Evolutionary conservation across 1,284 basidiomycete species (phyloP).

Genomic region (Amylostereum chailletii): DNA sequence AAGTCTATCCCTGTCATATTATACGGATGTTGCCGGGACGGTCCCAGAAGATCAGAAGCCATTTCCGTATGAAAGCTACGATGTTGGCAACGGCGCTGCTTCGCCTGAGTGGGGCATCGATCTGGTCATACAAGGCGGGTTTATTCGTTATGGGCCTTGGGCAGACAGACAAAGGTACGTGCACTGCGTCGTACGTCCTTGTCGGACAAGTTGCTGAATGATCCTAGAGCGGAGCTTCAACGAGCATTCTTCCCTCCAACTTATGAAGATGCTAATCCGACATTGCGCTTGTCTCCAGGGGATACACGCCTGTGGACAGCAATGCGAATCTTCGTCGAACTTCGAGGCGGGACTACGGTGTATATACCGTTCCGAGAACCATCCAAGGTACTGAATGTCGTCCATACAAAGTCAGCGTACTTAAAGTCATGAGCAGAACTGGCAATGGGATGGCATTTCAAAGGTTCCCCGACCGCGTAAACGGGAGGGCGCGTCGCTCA

Average conservation of each 20-base stretch:
- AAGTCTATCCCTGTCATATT: constrained; percentile 73
- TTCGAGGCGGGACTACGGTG: constrained; percentile 68
- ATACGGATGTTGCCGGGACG: constrained; percentile 66
- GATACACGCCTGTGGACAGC: constrained; percentile 77
- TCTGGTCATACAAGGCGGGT: constrained; percentile 66
- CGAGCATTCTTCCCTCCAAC: constrained; percentile 74
- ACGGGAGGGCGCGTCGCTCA: constrained; percentile 65
- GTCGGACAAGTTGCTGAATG: neutral
- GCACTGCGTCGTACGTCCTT: neutral
- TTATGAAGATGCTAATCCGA: constrained; percentile 57
- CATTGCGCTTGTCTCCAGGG: constrained; percentile 55
- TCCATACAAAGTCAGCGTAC: neutral
- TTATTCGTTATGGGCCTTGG: constrained; percentile 87
- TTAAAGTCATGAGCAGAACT: constrained; percentile 41
- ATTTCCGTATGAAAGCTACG: constrained; percentile 31
- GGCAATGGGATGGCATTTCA: constrained; percentile 70
- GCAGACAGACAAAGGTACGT: constrained; percentile 79
- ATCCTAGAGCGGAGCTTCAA: constrained; percentile 62
- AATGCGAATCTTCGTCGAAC: constrained; percentile 71
- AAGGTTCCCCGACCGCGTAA: constrained; percentile 42
- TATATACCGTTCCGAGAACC: constrained; percentile 83
- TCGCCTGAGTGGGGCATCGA: constrained; percentile 93
- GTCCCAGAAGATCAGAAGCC: constrained; percentile 39
- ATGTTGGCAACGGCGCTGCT: constrained; percentile 79
- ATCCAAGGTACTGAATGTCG: constrained; percentile 49